Evolutionary conservation across 495 filamentous ascomycete species (phyloP), one percentile per base, ranked within the genome.

Genomic region (Aeminium ludgeri): DNA sequence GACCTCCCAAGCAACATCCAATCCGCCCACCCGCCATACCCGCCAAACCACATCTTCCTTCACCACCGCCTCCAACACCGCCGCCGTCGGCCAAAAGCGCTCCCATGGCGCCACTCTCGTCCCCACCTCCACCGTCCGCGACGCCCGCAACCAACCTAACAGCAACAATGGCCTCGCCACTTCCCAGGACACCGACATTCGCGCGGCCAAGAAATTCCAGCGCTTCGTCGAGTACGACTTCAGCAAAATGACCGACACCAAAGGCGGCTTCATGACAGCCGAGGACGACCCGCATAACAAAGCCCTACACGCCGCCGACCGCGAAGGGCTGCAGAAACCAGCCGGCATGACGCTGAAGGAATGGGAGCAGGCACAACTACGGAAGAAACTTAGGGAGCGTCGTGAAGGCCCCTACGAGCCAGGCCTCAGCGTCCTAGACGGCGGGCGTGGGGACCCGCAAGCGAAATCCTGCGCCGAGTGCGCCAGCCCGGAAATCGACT

Each of bases 171-270:
- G 51, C 44, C 23, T 40, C 25, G 23, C 40, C 8, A 16, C 33
- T 18, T 23, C 38, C 27, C 70, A 74, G 17, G 65, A 68, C 23
- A 63, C 56, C 36, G 60, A 68, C 11, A 81, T 92, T 45, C 70
- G 70, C 42, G 73, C 79, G 1, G 79, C 76, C 36, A 72, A 70
- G 41, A 93, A 87, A 50, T 94, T 95, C 52, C 70, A 75, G 32
- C 84, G 86, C 59, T 96, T 77, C 60, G 82, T 97, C 49, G 89
- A 97, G 44, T 95, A 94, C 59, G 91, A 97, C 62, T 86, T 97
- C 49, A 82, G 78, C 48, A 85, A 85, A 63, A 97, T 97, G 83
- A 87, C 78, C 11, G 89, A 97, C 56, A 95, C 89, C 6, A 94
- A 94, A 52, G 89, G 89, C 31, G 89, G 89, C 0, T 97, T 97